Conservation (phyloP, 352 stramenopile species). For the Phytopythium aichiense region DNA sequence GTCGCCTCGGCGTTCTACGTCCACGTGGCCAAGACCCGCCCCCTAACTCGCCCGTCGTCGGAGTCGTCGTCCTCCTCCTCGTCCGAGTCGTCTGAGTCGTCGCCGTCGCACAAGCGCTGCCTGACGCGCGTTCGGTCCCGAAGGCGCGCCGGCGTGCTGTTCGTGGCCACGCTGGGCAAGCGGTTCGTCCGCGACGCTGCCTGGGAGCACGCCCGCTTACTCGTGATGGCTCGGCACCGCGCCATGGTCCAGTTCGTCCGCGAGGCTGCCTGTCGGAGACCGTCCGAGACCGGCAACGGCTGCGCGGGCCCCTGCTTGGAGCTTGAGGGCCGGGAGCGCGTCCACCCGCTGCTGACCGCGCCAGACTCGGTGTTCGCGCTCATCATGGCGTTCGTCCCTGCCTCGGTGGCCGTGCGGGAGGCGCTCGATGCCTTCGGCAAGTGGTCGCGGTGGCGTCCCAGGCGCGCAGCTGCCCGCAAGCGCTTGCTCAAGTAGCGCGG, state of each 20-base stretch:
- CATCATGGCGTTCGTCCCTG: slow-evolving; percentile 1
- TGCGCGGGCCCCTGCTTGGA: background rate
- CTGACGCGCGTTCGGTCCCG: background rate
- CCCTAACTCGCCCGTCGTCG: background rate
- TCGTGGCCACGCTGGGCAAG: background rate
- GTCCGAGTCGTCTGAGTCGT: background rate
- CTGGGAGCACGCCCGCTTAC: background rate
- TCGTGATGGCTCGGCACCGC: slow-evolving; percentile 1
- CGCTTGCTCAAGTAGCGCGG: background rate
- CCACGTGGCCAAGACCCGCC: background rate
- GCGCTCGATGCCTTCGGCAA: slow-evolving; percentile 1
- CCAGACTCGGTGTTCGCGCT: slow-evolving; percentile 7
- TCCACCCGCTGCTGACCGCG: background rate
- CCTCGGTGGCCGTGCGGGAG: background rate
- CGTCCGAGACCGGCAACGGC: background rate
- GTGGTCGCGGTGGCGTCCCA: background rate
- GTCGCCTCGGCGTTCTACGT: slow-evolving; percentile 4
- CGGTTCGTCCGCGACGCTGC: background rate
- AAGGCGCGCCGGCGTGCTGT: background rate
- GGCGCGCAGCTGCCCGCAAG: background rate
- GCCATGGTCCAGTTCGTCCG: background rate
- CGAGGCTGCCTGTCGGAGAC: background rate
- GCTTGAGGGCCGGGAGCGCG: background rate
- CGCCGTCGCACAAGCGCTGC: background rate
- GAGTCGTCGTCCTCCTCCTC: background rate